phyloP scores from a whole-genome alignment of 805 yeast species.

The Saturnispora saitoi region DNA sequence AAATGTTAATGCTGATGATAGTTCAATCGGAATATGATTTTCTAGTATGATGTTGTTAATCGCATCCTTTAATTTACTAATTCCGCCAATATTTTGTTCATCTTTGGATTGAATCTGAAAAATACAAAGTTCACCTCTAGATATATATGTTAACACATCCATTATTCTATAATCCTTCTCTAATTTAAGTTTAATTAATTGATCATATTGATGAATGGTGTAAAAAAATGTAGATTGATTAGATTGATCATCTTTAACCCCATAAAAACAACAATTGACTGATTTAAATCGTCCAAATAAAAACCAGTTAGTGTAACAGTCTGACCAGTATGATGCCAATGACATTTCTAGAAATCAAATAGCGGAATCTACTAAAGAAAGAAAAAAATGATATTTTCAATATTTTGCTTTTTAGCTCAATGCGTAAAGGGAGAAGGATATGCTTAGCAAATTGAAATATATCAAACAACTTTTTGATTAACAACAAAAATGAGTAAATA shows the following conservation, averaged over 20 bases:
- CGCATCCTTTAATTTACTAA: slow-evolving; percentile 27
- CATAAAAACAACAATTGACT: slow-evolving; percentile 27
- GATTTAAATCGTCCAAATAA: slow-evolving; percentile 1
- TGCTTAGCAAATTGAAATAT: neutral
- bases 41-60: slow-evolving; percentile 25
- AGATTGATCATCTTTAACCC: slow-evolving; percentile 14
- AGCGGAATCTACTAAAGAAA: neutral
- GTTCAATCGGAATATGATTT: slow-evolving; percentile 19
- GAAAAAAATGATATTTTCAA: neutral
- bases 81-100: slow-evolving; percentile 17
- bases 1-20: slow-evolving; percentile 23
- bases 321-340: neutral
- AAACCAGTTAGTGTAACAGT: slow-evolving; percentile 4
- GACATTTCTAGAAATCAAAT: neutral
- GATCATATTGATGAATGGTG: slow-evolving; percentile 23
- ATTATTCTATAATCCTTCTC: slow-evolving; percentile 23
- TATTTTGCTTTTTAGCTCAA: neutral
- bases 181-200: slow-evolving; percentile 19
- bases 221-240: slow-evolving; percentile 15
- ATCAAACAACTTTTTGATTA: no score
- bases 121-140: slow-evolving; percentile 26
- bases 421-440: neutral
- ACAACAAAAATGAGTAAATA: no score
- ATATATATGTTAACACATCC: slow-evolving; percentile 24
- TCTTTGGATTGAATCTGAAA: slow-evolving; percentile 21